phyloP scores from a whole-genome alignment of 164 flowering plant genomes.

The Aristolochia fimbriata region DNA sequence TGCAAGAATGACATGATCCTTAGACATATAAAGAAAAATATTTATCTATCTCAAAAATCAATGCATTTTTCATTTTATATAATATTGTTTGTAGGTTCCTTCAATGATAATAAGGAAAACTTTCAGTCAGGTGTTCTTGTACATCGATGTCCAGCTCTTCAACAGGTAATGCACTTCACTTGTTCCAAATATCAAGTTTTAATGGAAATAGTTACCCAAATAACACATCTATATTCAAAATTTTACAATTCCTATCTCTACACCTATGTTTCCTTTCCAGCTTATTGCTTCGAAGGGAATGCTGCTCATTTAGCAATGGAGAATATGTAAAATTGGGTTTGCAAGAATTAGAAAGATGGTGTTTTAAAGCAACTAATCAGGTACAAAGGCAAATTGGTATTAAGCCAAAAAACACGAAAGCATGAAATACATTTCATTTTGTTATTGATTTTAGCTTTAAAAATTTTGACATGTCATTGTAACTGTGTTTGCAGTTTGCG shows the following conservation, averaged over 20 bases:
- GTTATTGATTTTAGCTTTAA: too few species aligned
- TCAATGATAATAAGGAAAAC: constrained; percentile 53
- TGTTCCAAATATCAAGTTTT: not conserved
- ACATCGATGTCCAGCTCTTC: constrained; percentile 72
- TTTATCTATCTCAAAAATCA: too few species aligned
- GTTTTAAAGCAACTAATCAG: constrained; percentile 54
- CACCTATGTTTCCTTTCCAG: constrained; percentile 20
- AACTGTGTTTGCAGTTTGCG: constrained; percentile 31
- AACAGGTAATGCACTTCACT: constrained; percentile 38
- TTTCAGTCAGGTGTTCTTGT: constrained; percentile 66
- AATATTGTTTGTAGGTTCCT: constrained; percentile 44
- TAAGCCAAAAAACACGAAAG: too few species aligned
- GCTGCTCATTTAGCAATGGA: constrained; percentile 86
- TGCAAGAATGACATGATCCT: too few species aligned
- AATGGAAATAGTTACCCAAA: not conserved
- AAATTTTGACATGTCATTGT: too few species aligned
- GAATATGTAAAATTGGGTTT: constrained; percentile 73
- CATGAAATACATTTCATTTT: too few species aligned
- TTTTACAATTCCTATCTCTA: not conserved
- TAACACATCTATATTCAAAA: not conserved
- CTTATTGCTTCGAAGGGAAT: constrained; percentile 73
- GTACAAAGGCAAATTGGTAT: constrained; percentile 11
- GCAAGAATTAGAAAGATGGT: constrained; percentile 75
- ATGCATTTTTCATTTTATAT: not conserved
- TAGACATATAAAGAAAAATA: too few species aligned